Base-by-base conservation (phyloP, 495 filamentous ascomycete species). In the Glonium stellatum region DNA sequence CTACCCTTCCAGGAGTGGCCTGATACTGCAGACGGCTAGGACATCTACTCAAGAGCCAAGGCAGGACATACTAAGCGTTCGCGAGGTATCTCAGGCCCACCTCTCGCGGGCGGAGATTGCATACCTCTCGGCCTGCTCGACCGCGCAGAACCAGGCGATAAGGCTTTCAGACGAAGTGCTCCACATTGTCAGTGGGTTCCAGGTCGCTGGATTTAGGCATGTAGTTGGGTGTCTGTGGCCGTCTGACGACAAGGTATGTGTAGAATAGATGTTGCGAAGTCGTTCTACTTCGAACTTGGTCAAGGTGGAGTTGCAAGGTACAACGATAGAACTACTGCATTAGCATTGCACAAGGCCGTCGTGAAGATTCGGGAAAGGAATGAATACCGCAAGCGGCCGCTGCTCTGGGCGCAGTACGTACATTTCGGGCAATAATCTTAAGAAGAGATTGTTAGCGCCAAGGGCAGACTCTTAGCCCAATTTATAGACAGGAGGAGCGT, bases 131-230 rank as follows among this genome's bases (percentile, higher is more conserved):
- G 71, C 71, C 21, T 65, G 59, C 31, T 57, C 54, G 23, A 65
- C 55, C 15, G 69, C 63, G 4, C 42, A 71, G 34, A 60, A 57
- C 21, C 11, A 54, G 47, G 67, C 31, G 0, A 19, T 18, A 5
- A 59, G 44, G 18, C 58, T 73, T 10, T 19, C 46, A 1, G 71
- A 76, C 42, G 72, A 76, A 55, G 63, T 35, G 0, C 47, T 75
- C 19, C 73, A 75, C 61, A 22, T 76, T 23, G 66, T 60, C 0
- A 72, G 67, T 61, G 69, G 55, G 2, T 74, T 70, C 46, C 70
- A 76, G 62, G 54, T 72, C 3, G 71, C 67, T 11, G 73, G 73
- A 18, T 74, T 73, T 56, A 23, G 21, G 23, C 71, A 73, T 63
- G 64, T 73, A 1, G 46, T 73, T 53, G 69, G 69, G 5, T 48